Conservation (phyloP, 139 green algal genomes). For the Micromonas commoda region DNA sequence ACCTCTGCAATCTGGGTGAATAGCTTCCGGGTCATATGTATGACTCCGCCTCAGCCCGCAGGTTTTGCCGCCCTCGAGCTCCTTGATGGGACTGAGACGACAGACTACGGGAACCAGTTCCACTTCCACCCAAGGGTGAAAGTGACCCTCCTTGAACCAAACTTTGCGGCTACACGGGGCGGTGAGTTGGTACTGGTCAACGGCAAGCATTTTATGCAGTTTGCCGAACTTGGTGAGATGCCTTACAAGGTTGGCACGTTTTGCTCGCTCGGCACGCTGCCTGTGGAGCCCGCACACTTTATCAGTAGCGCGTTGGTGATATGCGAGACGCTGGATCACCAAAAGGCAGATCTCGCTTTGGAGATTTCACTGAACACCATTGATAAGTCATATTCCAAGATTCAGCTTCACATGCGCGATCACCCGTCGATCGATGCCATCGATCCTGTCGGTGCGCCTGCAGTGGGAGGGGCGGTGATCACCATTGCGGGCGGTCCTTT, state of each 20-base stretch:
- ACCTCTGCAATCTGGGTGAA: not conserved
- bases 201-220: not conserved
- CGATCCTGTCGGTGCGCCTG: not conserved
- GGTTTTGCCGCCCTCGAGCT: not conserved
- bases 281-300: not conserved
- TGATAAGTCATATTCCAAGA: not conserved
- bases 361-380: not conserved
- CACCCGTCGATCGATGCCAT: not conserved
- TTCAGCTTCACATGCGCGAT: not conserved
- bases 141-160: not conserved
- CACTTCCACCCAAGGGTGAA: not conserved
- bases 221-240: not conserved
- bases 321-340: not conserved
- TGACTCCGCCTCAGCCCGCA: not conserved
- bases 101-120: not conserved
- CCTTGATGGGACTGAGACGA: not conserved
- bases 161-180: not conserved
- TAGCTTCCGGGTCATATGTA: not conserved
- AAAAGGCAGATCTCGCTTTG: not conserved
- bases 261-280: not conserved
- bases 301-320: not conserved
- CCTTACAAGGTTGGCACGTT: not conserved
- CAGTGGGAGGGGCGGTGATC: not conserved
- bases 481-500: not conserved
- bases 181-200: not conserved